A percentile compares a stretch with the other conserved stretches of the same genome.
phyloP scores from a whole-genome alignment of 73 alveolate species.

The Breviolum minutum region DNA sequence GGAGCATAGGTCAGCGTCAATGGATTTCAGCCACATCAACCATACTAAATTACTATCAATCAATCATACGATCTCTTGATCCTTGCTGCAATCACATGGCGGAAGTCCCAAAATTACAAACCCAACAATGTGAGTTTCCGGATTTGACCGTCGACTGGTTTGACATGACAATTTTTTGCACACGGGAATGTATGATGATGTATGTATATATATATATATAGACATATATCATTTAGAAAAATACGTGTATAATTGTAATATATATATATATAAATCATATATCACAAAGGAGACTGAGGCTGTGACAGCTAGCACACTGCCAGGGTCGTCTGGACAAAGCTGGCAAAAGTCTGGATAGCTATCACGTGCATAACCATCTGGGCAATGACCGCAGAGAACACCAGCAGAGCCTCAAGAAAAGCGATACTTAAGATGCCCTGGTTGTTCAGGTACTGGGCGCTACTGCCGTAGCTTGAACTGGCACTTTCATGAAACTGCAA shows the following conservation, averaged over 20 bases:
- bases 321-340: constrained; percentile 14
- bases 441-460: neutral
- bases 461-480: neutral
- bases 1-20: neutral
- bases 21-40: too few species aligned
- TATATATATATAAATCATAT: too few species aligned
- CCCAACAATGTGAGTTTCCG: neutral
- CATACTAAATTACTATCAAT: too few species aligned
- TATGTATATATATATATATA: neutral
- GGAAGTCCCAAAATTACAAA: too few species aligned
- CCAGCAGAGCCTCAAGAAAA: neutral
- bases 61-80: too few species aligned
- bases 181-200: neutral
- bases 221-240: too few species aligned
- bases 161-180: neutral
- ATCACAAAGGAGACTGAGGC: neutral
- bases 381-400: constrained; percentile 28
- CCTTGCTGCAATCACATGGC: too few species aligned
- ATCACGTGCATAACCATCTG: constrained; percentile 21
- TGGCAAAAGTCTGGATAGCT: constrained; percentile 21
- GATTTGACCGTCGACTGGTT: neutral
- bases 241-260: neutral
- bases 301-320: constrained; percentile 29
- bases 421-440: neutral
- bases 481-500: neutral